Conservation (phyloP, 2,329 filamentous ascomycete genomes). For the Ilyonectria destructans region DNA sequence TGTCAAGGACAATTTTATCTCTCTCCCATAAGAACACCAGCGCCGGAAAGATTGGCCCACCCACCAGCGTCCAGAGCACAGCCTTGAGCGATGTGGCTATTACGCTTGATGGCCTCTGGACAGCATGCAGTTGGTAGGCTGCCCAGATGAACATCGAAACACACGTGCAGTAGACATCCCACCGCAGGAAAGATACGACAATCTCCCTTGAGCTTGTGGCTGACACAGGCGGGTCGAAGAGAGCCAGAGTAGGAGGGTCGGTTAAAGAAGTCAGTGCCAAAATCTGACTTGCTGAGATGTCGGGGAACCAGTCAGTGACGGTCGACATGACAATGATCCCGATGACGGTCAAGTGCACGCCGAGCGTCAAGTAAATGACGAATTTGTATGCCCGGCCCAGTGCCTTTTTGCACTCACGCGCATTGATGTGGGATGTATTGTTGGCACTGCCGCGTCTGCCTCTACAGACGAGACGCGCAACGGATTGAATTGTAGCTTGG, state of each 20-base stretch:
- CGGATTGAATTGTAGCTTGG: conserved; percentile 22
- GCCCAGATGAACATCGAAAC: conserved; percentile 39
- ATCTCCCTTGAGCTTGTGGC: conserved; percentile 28
- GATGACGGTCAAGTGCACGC: conserved; percentile 30
- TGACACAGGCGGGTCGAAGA: conserved; percentile 32
- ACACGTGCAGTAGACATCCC: conserved; percentile 44
- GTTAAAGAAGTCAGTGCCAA: conserved; percentile 36
- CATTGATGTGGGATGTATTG: neutral
- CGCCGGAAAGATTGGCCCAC: conserved; percentile 39
- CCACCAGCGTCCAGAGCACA: conserved; percentile 22
- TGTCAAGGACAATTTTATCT: conserved; percentile 27
- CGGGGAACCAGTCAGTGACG: neutral
- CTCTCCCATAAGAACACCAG: conserved; percentile 40
- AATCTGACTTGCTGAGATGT: conserved; percentile 33
- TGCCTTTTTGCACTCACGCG: neutral
- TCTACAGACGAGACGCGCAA: neutral
- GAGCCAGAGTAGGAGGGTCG: conserved; percentile 33
- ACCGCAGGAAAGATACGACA: conserved; percentile 41
- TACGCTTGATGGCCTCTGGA: neutral
- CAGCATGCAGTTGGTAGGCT: conserved; percentile 28
- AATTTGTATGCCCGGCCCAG: conserved; percentile 33
- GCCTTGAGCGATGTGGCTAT: neutral
- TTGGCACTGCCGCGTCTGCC: neutral
- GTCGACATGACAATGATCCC: conserved; percentile 26
- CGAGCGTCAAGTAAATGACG: conserved; percentile 10